phyloP scores from a whole-genome alignment of 345 rosid genomes.

The Cardamine occulta region DNA sequence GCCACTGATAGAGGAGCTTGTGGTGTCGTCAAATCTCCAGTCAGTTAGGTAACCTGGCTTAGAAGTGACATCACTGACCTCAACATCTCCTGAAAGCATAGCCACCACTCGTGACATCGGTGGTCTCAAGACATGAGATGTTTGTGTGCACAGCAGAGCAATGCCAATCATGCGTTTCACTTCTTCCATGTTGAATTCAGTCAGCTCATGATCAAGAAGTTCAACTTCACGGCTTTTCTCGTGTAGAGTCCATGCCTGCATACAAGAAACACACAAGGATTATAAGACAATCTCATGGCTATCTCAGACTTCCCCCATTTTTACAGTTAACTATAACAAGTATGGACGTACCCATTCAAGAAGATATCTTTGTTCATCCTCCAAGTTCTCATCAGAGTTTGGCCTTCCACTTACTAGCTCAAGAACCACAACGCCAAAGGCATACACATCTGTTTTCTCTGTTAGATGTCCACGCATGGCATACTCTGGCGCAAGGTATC shows the following conservation, averaged over 20 bases:
- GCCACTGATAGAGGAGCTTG: slow-evolving; percentile 38
- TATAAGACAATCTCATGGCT: too few species aligned
- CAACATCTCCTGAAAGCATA: slow-evolving; percentile 74
- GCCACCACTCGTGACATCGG: slow-evolving; percentile 68
- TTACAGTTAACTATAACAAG: not conserved
- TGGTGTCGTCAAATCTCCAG: slow-evolving; percentile 56
- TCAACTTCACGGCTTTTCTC: slow-evolving; percentile 50
- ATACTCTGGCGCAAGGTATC: slow-evolving; percentile 65
- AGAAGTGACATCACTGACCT: slow-evolving; percentile 47
- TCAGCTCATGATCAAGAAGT: slow-evolving; percentile 49
- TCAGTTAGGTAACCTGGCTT: slow-evolving; percentile 64
- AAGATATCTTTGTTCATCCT: slow-evolving; percentile 49
- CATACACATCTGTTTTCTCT: slow-evolving; percentile 62
- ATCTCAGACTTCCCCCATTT: not conserved
- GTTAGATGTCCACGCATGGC: slow-evolving; percentile 66
- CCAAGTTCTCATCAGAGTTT: slow-evolving; percentile 42
- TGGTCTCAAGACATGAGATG: slow-evolving; percentile 61
- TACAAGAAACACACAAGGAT: not conserved
- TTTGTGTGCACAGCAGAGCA: slow-evolving; percentile 69
- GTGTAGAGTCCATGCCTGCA: slow-evolving; percentile 64
- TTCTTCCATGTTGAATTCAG: slow-evolving; percentile 51
- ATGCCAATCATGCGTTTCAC: slow-evolving; percentile 54
- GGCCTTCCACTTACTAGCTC: slow-evolving; percentile 50
- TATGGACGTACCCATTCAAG: slow-evolving; percentile 57
- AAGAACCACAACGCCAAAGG: slow-evolving; percentile 49